Evolutionary conservation across 805 yeast genomes (phyloP).

Genomic region (Candida sakaeoensis): DNA sequence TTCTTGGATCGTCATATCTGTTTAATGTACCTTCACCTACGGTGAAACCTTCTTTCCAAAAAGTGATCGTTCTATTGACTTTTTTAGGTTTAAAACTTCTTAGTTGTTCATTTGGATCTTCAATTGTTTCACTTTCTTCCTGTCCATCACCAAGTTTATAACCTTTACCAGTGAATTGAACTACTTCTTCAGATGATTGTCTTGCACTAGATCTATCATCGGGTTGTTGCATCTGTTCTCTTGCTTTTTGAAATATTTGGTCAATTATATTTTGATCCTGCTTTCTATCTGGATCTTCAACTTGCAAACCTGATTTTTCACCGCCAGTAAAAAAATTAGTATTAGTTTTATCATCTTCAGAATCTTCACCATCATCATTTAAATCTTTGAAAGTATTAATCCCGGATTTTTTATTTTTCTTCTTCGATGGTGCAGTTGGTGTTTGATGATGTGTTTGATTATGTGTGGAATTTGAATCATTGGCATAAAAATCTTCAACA

Average conservation of each 20-base stretch:
- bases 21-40: conserved; percentile 87
- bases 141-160: conserved; percentile 49
- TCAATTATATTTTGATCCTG: conserved; percentile 45
- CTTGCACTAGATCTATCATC: conserved; percentile 34
- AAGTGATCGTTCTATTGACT: conserved; percentile 78
- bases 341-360: conserved; percentile 50
- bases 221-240: conserved; percentile 40
- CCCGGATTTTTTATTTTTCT: conserved; percentile 3
- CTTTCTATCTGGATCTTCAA: conserved; percentile 58
- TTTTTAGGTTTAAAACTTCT: conserved; percentile 66
- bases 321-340: conserved; percentile 62
- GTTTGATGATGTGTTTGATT: conserved; percentile 3
- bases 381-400: conserved; percentile 38
- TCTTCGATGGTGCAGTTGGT: not conserved
- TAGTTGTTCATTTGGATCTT: conserved; percentile 51
- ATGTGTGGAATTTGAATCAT: conserved; percentile 3
- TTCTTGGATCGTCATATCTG: conserved; percentile 90
- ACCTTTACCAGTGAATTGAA: conserved; percentile 48
- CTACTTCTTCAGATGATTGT: conserved; percentile 15
- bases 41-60: conserved; percentile 96
- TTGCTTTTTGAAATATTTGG: conserved; percentile 64
- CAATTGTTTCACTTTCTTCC: conserved; percentile 31
- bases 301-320: conserved; percentile 75
- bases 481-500: conserved; percentile 39
- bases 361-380: conserved; percentile 33